Base-by-base conservation (phyloP, 306 rosid genomes). In the Vigna nakashimae region DNA sequence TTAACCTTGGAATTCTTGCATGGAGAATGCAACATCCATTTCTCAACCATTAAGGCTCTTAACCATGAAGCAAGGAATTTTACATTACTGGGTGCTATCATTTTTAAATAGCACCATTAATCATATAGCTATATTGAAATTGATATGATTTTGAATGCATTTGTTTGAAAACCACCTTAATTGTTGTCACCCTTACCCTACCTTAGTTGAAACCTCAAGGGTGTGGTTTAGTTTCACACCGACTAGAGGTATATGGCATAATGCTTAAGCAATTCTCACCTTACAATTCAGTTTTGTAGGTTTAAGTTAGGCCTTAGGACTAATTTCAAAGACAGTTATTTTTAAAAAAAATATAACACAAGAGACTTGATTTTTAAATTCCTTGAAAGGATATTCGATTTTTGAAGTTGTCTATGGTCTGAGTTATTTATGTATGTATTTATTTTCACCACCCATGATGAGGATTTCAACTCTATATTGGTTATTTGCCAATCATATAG, bases 1-100 rank as follows among this genome's bases (percentile, higher is more conserved):
- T 24, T 40, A 38, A 43, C 67, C 12, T 52, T 65, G 66, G 45
- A 52, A 55, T 49, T 75, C 5, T 16, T 17, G 20, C 16, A 49
- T 48, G 53, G 36, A 66, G 66, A 52, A 24, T 63, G 16, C 22
- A 26, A 4, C 43, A 66, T 67, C 57, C 46, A 77, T 12, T 64
- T 40, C 65, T 66, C 74, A 76, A 51, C 73, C 15, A 40, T 40
- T 65, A 17, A 42, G 74, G 74, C 55, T 65, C 40, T 34, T 1
- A 34, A 36, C 42, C 42, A 36, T 36, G 42, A 36, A 36, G 42
- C 42, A 36, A 36, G 42, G 8, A 7, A 5, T 36, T 36, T 45
- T 7, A 67, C 62, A 46, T 32, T 18, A 14, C 13, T 34, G 22
- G 67, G 12, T 66, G 74, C 58, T 40, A 14, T 3, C 20, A 77